These are phyloP conservation scores for Fusarium verticillioides DNA, from an alignment of 2,329 filamentous ascomycete genomes.

Conservation along the genomic window DNA sequence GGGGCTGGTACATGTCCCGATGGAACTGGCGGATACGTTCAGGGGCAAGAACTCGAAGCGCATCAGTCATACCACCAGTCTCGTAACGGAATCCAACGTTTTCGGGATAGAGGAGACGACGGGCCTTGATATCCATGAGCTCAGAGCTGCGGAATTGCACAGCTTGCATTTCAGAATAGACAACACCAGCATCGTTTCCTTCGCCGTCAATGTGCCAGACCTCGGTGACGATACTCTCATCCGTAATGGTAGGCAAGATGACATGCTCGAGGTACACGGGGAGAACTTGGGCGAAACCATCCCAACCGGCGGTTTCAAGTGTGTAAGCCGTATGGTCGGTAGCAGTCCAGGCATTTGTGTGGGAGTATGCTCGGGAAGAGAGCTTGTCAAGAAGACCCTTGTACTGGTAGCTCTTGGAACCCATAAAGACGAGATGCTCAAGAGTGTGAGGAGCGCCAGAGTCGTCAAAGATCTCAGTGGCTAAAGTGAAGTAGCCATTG, in stretches of 20 bases:
- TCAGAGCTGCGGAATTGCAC: conserved; percentile 86
- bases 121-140: conserved; percentile 86
- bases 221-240: conserved; percentile 93
- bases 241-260: conserved; percentile 88
- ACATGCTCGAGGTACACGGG: conserved; percentile 97
- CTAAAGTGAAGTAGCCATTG: conserved; percentile 92
- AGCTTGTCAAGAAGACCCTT: conserved; percentile 96
- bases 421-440: conserved; percentile 88
- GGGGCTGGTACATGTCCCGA: conserved; percentile 96
- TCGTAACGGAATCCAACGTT: conserved; percentile 95
- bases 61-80: conserved; percentile 97
- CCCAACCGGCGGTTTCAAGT: conserved; percentile 94
- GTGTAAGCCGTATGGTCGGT: conserved; percentile 98
- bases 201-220: conserved; percentile 95
- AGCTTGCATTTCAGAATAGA: conserved; percentile 99
- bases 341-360: conserved; percentile 96
- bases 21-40: conserved; percentile 96
- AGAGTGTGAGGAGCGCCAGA: conserved; percentile 90
- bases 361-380: conserved; percentile 90
- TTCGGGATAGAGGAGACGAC: conserved; percentile 85
- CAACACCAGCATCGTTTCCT: conserved; percentile 94
- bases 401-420: conserved; percentile 91
- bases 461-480: conserved; percentile 97
- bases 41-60: conserved; percentile 84
- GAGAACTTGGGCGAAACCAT: conserved; percentile 93